Percentiles rank a stretch among this genome's conserved stretches.
Evolutionary conservation across 2,329 filamentous ascomycete genomes (phyloP).

Genomic region (Aureobasidium sp.): DNA sequence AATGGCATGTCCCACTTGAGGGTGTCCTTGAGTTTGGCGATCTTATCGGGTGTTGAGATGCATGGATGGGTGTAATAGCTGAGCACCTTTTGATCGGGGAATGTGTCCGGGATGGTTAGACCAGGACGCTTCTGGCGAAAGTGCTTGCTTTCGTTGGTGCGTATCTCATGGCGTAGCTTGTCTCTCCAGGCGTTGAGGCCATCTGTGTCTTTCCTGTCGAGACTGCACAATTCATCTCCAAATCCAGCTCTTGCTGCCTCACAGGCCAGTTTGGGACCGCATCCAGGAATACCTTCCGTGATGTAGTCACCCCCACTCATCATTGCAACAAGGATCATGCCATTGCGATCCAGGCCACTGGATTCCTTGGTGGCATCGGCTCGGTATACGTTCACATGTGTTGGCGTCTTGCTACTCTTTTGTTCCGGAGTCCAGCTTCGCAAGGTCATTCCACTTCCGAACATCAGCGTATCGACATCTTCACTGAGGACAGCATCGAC

Average conservation of each 20-base stretch:
- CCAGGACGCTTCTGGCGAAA: conserved; percentile 72
- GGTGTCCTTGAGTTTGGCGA: conserved; percentile 48
- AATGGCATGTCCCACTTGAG: conserved; percentile 58
- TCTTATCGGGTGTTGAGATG: conserved; percentile 57
- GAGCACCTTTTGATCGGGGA: conserved; percentile 72
- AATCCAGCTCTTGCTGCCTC: conserved; percentile 87
- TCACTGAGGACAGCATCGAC: conserved; percentile 94
- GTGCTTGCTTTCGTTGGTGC: conserved; percentile 73
- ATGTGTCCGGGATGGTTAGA: conserved; percentile 68
- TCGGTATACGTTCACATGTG: conserved; percentile 79
- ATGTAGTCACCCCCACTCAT: conserved; percentile 96
- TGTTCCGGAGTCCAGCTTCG: conserved; percentile 77
- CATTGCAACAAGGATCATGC: conserved; percentile 88
- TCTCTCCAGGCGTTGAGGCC: conserved; percentile 65
- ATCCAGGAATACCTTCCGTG: conserved; percentile 78
- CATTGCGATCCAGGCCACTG: conserved; percentile 67
- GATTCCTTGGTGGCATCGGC: conserved; percentile 48
- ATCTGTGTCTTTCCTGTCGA: conserved; percentile 52
- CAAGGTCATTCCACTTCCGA: conserved; percentile 73
- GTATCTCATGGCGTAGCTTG: conserved; percentile 64
- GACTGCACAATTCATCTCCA: conserved; percentile 63
- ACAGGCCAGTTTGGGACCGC: conserved; percentile 79
- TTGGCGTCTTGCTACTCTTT: conserved; percentile 58
- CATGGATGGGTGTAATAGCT: conserved; percentile 83
- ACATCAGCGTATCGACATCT: conserved; percentile 97